Conservation (phyloP, 2,329 filamentous ascomycete genomes). For the Gliomastix tumulicola region DNA sequence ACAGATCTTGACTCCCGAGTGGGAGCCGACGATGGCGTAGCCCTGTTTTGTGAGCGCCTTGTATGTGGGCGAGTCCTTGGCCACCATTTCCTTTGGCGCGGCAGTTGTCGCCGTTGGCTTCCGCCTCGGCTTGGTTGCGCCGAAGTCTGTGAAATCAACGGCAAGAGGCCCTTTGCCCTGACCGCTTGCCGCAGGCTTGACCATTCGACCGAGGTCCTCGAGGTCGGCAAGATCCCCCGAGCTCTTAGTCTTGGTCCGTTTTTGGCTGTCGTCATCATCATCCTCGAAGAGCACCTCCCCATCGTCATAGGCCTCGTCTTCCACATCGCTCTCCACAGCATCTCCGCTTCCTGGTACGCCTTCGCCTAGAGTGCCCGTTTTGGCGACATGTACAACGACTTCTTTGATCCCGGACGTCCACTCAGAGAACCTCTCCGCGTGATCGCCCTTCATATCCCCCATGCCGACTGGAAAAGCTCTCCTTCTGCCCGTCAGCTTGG, state of each 20-base stretch:
- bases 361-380: constrained; percentile 52
- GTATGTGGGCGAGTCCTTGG: constrained; percentile 82
- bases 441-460: constrained; percentile 77
- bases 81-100: constrained; percentile 84
- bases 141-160: constrained; percentile 79
- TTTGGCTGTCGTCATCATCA: constrained; percentile 34
- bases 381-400: constrained; percentile 56
- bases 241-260: constrained; percentile 22
- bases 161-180: constrained; percentile 49
- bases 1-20: constrained; percentile 96
- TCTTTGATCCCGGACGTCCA: constrained; percentile 73
- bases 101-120: constrained; percentile 34
- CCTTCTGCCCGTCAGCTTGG: constrained; percentile 82
- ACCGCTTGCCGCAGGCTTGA: constrained; percentile 38
- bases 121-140: constrained; percentile 39
- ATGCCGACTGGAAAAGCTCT: constrained; percentile 84
- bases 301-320: constrained; percentile 51
- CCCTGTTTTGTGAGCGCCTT: constrained; percentile 89
- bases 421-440: constrained; percentile 59
- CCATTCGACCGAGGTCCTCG: constrained; percentile 71
- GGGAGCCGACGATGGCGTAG: constrained; percentile 89
- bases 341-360: constrained; percentile 75
- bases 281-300: constrained; percentile 40
- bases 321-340: constrained; percentile 76
- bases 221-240: constrained; percentile 61